Evolutionary conservation across 306 rosid species (phyloP).

Genomic region (Trifolium fragiferum): DNA sequence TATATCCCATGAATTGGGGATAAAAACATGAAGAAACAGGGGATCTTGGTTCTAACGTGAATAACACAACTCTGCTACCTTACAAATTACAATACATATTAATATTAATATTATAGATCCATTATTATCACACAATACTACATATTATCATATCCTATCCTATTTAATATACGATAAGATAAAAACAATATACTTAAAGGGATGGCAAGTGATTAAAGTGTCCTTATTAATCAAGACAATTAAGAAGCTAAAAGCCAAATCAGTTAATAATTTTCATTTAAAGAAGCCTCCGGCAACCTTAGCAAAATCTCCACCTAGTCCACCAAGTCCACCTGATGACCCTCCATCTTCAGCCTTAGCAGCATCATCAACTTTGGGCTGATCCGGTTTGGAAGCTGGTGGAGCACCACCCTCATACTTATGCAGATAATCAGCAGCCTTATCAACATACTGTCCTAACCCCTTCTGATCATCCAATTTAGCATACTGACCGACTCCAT

Average conservation of each 20-base stretch:
- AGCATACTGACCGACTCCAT: slow-evolving; percentile 48
- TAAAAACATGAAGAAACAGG: background rate
- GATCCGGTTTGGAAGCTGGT: slow-evolving; percentile 18
- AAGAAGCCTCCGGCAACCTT: slow-evolving; percentile 49
- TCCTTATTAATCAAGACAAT: background rate
- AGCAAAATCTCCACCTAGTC: slow-evolving; percentile 37
- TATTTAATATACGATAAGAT: background rate
- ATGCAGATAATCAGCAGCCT: slow-evolving; percentile 57
- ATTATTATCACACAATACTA: background rate
- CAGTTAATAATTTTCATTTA: background rate
- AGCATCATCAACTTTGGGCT: slow-evolving; percentile 1
- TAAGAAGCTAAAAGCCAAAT: background rate
- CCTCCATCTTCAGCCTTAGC: background rate
- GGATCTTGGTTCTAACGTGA: background rate
- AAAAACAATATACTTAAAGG: background rate
- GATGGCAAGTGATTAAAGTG: background rate
- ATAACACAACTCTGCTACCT: background rate
- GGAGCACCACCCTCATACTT: slow-evolving; percentile 20
- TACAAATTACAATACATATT: background rate
- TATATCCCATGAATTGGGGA: background rate
- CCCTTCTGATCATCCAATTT: slow-evolving; percentile 54
- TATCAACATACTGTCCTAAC: slow-evolving; percentile 42
- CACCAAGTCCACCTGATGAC: slow-evolving; percentile 22
- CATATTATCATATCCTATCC: background rate
- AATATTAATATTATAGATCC: too few relatives aligned